Evolutionary conservation across 169 alveolate genomes (phyloP).

Genomic region (Cryptosporidium ubiquitum): DNA sequence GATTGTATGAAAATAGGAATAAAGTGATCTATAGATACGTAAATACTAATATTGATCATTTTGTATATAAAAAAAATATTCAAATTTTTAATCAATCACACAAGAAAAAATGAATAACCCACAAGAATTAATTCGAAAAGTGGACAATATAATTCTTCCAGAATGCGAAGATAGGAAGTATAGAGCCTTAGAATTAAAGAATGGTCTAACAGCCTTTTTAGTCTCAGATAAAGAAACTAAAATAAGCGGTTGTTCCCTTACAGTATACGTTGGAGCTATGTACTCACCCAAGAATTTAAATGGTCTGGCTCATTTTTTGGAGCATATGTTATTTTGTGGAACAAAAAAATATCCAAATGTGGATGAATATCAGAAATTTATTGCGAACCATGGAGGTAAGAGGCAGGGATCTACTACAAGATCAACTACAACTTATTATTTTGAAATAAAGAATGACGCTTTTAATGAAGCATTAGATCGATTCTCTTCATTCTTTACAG

Average conservation of each 20-base stretch:
- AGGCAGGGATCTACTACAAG: slow-evolving; percentile 83
- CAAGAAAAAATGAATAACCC: neutral
- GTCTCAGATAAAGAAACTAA: slow-evolving; percentile 68
- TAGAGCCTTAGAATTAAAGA: slow-evolving; percentile 31
- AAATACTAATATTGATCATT: neutral
- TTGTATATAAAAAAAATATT: neutral
- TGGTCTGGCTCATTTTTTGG: slow-evolving; percentile 90
- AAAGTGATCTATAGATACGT: neutral
- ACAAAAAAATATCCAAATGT: slow-evolving; percentile 87
- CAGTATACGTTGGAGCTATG: slow-evolving; percentile 84
- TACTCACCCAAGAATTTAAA: slow-evolving; percentile 85
- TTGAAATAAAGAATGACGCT: slow-evolving; percentile 80
- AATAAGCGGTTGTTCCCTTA: slow-evolving; percentile 60
- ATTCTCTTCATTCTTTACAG: slow-evolving; percentile 82
- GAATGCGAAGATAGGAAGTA: slow-evolving; percentile 50
- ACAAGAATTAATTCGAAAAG: neutral
- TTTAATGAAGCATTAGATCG: slow-evolving; percentile 81
- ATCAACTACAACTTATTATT: slow-evolving; percentile 86
- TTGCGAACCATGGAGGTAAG: slow-evolving; percentile 82
- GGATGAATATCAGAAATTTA: slow-evolving; percentile 76
- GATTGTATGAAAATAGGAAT: neutral
- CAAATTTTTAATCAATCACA: neutral
- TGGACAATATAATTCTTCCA: slow-evolving; percentile 19
- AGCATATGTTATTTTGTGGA: slow-evolving; percentile 89
- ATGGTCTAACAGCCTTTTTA: slow-evolving; percentile 52